A percentile compares a stretch with the other conserved stretches of the same genome.
Evolutionary conservation across 768 basidiomycete genomes (phyloP).

Genomic region (Pulveroboletus sp.): DNA sequence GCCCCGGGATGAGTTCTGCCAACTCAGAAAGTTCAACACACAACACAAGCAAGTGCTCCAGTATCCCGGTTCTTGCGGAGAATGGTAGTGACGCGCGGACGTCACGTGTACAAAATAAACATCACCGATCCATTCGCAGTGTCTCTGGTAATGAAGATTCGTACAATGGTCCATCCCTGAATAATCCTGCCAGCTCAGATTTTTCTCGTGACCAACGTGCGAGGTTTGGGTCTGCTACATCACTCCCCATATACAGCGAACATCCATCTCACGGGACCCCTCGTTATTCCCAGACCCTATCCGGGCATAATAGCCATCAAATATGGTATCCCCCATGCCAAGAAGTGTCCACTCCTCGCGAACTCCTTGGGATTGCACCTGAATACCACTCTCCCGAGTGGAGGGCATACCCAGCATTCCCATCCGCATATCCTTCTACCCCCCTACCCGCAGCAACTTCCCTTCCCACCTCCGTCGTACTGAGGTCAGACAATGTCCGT

Average conservation of each 20-base stretch:
- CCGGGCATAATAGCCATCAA: conserved; percentile 34
- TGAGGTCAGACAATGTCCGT: conserved; percentile 1
- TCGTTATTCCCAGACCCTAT: conserved; percentile 21
- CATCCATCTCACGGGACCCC: conserved; percentile 18
- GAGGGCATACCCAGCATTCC: conserved; percentile 70
- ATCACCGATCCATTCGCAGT: conserved; percentile 14
- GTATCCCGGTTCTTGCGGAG: conserved; percentile 13
- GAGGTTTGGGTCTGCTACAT: conserved; percentile 15
- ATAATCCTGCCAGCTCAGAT: conserved; percentile 2
- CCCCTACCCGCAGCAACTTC: conserved; percentile 44
- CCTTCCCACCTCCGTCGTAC: conserved; percentile 23
- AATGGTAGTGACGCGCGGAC: conserved; percentile 3
- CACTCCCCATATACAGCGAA: conserved; percentile 26
- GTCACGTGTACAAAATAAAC: conserved; percentile 7
- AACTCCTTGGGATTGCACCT: conserved; percentile 28
- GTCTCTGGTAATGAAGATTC: conserved; percentile 15
- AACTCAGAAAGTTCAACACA: conserved; percentile 2
- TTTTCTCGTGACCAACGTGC: conserved; percentile 9
- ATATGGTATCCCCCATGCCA: conserved; percentile 67
- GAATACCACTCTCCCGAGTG: conserved; percentile 55
- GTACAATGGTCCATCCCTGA: background rate
- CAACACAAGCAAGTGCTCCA: conserved; percentile 9
- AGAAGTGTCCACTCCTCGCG: conserved; percentile 4
- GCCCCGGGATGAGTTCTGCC: background rate
- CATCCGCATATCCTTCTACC: conserved; percentile 73